Base-by-base conservation (phyloP, 1,284 basidiomycete species). In the Meira nashicola region DNA sequence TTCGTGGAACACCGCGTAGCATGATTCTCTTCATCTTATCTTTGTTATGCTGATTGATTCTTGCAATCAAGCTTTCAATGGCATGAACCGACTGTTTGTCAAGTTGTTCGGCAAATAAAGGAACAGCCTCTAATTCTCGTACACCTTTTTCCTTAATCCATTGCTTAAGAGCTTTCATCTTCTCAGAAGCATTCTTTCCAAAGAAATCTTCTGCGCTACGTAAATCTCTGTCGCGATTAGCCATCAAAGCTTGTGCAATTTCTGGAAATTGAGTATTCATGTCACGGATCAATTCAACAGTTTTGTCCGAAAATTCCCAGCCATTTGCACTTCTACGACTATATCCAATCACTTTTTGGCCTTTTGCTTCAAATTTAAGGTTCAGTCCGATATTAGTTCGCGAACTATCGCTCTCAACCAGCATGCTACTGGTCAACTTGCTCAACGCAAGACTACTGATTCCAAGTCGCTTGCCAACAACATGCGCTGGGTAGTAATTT, bases 331-430 rank as follows among this genome's bases (percentile, higher is more conserved):
- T 85, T 80, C 95, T 94, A 66, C 86, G 84, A 25, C 92, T 89
- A 79, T 95, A 97, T 61, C 91, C 90, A 39, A 97, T 84, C 1
- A 99, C 95, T 80, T 98, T 99, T 71, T 93, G 80, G n/a, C 87
- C 85, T 80, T 95, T 96, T 21, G 86, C 90, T 77, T 98, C 95
- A 64, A 97, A 98, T 79, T 99, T 98, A 70, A 98, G 84, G 74
- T 89, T 90, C 21, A 98, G 83, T 3, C 95, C 95, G 37, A 98
- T 82, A 77, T 98, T 97, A 60, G 84, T 84, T 81, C 95, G 96
- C 15, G 33, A 10, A 25, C 54, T 43, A 17, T 55, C 38, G 69
- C 84, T 82, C 21, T 68, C 63, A 48, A 96, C 87, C 86, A 96
- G 87, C 74, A 97, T 86, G 70, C 89, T 93, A 23, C 92, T 92